phyloP scores from a whole-genome alignment of 179 eudicot genomes.

The Patellifolia procumbens region DNA sequence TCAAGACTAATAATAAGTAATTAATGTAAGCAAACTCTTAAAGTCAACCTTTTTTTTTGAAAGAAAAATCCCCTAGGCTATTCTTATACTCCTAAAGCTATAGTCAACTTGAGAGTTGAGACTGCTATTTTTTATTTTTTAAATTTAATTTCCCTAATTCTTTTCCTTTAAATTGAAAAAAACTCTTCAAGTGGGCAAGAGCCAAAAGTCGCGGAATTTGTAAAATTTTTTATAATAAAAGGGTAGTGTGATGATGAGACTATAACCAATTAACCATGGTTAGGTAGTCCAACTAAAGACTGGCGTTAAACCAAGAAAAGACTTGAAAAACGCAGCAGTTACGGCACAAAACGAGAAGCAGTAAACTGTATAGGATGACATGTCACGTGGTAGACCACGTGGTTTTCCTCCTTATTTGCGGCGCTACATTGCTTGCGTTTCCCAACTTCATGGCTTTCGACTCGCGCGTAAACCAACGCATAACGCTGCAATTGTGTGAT shows the following conservation, averaged over 20 bases:
- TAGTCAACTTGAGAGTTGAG: conserved; percentile 12
- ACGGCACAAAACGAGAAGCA: conserved; percentile 20
- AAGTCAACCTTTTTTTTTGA: background rate
- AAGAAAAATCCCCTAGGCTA: background rate
- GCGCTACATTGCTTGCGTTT: conserved; percentile 21
- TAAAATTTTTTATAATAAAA: too few relatives aligned
- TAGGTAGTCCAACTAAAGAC: background rate
- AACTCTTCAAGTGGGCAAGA: conserved; percentile 15
- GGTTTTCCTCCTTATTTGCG: conserved; percentile 25
- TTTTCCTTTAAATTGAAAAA: background rate
- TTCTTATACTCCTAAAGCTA: background rate
- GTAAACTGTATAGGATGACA: background rate
- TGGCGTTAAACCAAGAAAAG: background rate
- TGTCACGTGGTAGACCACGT: conserved; percentile 25
- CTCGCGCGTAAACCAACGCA: background rate
- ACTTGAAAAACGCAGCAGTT: background rate
- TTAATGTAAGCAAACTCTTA: background rate
- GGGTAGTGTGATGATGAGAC: too few relatives aligned
- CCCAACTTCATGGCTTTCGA: background rate
- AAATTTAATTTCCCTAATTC: too few relatives aligned
- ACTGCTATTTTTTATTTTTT: background rate
- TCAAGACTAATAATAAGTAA: background rate
- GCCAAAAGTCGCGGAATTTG: too few relatives aligned
- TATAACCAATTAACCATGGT: background rate
- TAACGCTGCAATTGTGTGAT: background rate